A percentile compares a stretch with the other conserved stretches of the same genome.
These are phyloP conservation scores for Sporothrix inflata DNA, from an alignment of 2,329 filamentous ascomycete species.

Conservation along the genomic window DNA sequence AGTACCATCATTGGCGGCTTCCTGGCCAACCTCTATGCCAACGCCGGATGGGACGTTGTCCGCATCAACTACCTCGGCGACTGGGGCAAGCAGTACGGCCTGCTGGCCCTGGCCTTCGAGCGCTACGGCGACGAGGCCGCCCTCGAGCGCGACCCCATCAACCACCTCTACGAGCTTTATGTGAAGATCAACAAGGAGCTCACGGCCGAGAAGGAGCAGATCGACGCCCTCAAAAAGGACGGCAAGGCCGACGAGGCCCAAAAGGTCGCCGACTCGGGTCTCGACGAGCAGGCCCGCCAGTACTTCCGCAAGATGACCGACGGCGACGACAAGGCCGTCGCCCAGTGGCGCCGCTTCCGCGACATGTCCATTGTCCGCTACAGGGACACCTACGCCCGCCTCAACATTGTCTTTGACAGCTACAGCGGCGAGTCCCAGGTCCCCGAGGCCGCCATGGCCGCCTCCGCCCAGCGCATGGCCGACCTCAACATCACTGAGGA, in stretches of 20 bases:
- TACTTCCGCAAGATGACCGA: conserved; percentile 76
- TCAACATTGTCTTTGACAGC: conserved; percentile 73
- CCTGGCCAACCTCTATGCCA: conserved; percentile 71
- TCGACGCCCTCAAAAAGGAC: conserved; percentile 59
- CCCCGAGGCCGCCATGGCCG: conserved; percentile 66
- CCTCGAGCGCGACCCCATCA: conserved; percentile 73
- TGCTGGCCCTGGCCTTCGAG: conserved; percentile 75
- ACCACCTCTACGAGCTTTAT: conserved; percentile 81
- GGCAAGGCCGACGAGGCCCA: conserved; percentile 58
- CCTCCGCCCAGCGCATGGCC: conserved; percentile 63
- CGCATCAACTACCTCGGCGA: conserved; percentile 80
- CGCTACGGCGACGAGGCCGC: conserved; percentile 75
- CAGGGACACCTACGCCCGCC: conserved; percentile 67
- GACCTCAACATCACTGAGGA: conserved; percentile 69
- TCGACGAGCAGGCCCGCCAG: conserved; percentile 74
- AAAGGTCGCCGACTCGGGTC: conserved; percentile 56
- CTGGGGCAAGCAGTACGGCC: conserved; percentile 78
- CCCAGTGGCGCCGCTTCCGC: conserved; percentile 67
- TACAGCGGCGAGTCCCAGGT: conserved; percentile 79
- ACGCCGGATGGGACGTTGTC: conserved; percentile 71
- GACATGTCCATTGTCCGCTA: conserved; percentile 70
- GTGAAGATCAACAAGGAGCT: conserved; percentile 75
- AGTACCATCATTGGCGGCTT: conserved; percentile 82
- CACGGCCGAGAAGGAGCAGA: conserved; percentile 66
- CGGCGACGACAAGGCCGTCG: conserved; percentile 62